Conservation (phyloP, 176 grass and related monocot species). For the Poa annua region DNA sequence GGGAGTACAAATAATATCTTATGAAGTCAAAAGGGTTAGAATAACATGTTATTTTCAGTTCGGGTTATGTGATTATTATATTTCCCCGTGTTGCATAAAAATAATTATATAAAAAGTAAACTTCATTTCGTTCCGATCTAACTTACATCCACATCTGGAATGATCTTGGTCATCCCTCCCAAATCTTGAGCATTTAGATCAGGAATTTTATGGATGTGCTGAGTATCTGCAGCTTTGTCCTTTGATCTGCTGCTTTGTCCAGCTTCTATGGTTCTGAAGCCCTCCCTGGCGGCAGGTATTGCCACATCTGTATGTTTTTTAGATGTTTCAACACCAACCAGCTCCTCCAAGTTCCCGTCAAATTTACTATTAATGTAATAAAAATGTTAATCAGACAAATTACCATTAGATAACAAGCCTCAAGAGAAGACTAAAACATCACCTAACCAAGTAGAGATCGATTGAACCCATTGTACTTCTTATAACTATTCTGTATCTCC, state of each 20-base stretch:
- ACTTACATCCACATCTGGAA: constrained; percentile 82
- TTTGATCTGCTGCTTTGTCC: constrained; percentile 46
- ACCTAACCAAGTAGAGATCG: constrained; percentile 97
- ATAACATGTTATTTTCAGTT: constrained; percentile 17
- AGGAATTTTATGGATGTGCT: constrained; percentile 43
- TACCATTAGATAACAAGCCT: constrained; percentile 12
- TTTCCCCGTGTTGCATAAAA: background rate
- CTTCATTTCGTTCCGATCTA: constrained; percentile 10
- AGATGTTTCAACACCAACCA: constrained; percentile 49
- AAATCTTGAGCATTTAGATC: constrained; percentile 65
- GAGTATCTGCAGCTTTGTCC: constrained; percentile 40
- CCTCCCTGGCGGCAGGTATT: constrained; percentile 35
- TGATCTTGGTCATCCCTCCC: constrained; percentile 76
- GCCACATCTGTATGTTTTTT: constrained; percentile 36
- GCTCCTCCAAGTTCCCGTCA: constrained; percentile 78
- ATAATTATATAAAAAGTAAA: constrained; percentile 20
- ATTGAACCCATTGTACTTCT: constrained; percentile 91
- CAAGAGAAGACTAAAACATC: constrained; percentile 32
- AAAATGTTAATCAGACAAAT: constrained; percentile 34
- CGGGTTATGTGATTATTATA: constrained; percentile 7
- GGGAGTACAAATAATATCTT: background rate
- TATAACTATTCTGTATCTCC: constrained; percentile 89
- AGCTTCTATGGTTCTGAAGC: constrained; percentile 38
- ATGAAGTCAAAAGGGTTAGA: background rate
- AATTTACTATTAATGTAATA: constrained; percentile 61